A percentile compares a stretch with the other conserved stretches of the same genome.
phyloP scores from a whole-genome alignment of 352 stramenopile species.

The Saprolegnia parasitica region DNA sequence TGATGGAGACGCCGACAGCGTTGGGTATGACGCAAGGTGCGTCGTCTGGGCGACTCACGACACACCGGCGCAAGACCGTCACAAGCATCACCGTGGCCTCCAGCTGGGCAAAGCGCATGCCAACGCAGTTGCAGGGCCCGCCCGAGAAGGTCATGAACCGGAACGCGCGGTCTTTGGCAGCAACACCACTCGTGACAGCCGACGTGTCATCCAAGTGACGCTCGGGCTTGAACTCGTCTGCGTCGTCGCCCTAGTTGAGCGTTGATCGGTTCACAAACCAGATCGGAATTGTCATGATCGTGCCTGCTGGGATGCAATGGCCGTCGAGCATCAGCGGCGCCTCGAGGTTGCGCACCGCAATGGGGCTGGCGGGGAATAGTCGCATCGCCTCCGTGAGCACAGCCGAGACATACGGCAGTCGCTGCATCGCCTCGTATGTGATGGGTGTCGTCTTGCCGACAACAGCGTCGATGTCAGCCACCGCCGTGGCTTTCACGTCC shows the following conservation, averaged over 20 bases:
- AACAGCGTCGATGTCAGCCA: slow-evolving; percentile 40
- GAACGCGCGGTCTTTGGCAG: slow-evolving; percentile 42
- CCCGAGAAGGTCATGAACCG: slow-evolving; percentile 68
- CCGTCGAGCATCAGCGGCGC: slow-evolving; percentile 36
- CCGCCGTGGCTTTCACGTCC: slow-evolving; percentile 48
- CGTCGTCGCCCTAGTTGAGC: slow-evolving; percentile 49
- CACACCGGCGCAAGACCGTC: neutral
- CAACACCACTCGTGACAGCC: neutral
- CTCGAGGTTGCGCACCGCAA: slow-evolving; percentile 51
- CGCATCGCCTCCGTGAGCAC: slow-evolving; percentile 62
- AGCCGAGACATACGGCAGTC: slow-evolving; percentile 56
- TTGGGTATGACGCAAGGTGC: neutral
- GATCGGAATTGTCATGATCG: slow-evolving; percentile 56
- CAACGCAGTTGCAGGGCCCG: slow-evolving; percentile 55
- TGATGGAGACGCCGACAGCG: neutral
- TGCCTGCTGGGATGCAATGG: slow-evolving; percentile 31
- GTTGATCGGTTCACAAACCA: slow-evolving; percentile 65
- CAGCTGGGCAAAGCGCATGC: slow-evolving; percentile 67
- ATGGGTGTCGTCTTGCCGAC: slow-evolving; percentile 19
- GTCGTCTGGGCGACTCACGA: neutral
- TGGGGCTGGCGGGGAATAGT: slow-evolving; percentile 64
- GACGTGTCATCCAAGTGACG: slow-evolving; percentile 41
- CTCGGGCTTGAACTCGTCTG: slow-evolving; percentile 53
- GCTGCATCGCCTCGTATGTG: slow-evolving; percentile 53
- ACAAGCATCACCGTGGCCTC: slow-evolving; percentile 43